Conservation (phyloP, 441 rosid genomes). For the Gossypium gossypioides region DNA sequence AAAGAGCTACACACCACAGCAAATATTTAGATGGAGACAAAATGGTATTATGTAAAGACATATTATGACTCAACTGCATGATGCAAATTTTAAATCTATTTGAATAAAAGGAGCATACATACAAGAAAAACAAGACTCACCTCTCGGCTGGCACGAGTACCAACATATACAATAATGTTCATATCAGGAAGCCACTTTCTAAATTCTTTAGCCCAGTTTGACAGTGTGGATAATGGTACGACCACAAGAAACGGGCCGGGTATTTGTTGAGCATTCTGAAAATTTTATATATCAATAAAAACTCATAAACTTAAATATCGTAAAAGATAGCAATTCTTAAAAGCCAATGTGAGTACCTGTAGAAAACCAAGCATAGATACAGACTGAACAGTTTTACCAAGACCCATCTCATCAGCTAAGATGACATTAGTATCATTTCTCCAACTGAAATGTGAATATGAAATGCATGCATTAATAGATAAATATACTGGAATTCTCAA, state of each 20-base stretch:
- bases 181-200: conserved; percentile 96
- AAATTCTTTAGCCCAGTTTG: conserved; percentile 99
- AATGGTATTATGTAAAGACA: not conserved
- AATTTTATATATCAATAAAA: conserved; percentile 10
- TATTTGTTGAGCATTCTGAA: conserved; percentile 87
- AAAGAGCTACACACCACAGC: not conserved
- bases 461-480: conserved; percentile 17
- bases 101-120: not conserved
- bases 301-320: conserved; percentile 2
- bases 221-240: conserved; percentile 92
- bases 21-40: not conserved
- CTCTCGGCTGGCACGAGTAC: conserved; percentile 99
- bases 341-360: conserved; percentile 46
- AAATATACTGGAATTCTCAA: not conserved
- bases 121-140: conserved; percentile 30
- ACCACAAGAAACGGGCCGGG: conserved; percentile 99
- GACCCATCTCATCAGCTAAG: conserved; percentile 99
- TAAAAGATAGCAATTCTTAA: conserved; percentile 3
- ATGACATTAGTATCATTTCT: conserved; percentile 99
- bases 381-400: conserved; percentile 99
- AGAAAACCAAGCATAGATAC: conserved; percentile 98
- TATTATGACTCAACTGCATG: not conserved
- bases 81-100: not conserved
- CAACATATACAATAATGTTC: conserved; percentile 92
- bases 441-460: conserved; percentile 51